These are phyloP conservation scores for Saururus chinensis DNA, from an alignment of 164 flowering plant species.

Conservation along the genomic window DNA sequence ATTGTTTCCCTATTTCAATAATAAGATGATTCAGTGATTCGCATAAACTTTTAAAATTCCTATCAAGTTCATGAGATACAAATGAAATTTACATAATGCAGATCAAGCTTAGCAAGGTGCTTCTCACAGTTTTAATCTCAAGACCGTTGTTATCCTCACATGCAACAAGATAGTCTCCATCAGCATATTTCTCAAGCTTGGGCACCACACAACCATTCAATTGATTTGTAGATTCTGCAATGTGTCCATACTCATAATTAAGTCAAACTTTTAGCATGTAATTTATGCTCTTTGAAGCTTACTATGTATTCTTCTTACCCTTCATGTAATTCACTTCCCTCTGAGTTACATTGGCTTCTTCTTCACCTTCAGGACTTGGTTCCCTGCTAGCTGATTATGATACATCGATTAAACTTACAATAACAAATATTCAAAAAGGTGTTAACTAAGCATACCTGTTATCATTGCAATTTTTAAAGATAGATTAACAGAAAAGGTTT, in stretches of 20 bases:
- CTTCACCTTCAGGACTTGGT: slow-evolving; percentile 27
- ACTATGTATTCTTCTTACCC: slow-evolving; percentile 14
- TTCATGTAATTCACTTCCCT: slow-evolving; percentile 12
- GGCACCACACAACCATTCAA: slow-evolving; percentile 2
- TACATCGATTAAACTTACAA: slow-evolving; percentile 12
- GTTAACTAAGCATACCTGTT: neutral
- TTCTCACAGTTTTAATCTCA: slow-evolving; percentile 10
- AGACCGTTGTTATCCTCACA: slow-evolving; percentile 19
- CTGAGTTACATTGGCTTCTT: slow-evolving; percentile 8
- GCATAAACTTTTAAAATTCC: slow-evolving; percentile 2
- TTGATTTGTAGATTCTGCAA: slow-evolving; percentile 2
- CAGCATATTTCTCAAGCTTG: slow-evolving; percentile 5
- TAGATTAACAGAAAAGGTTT: neutral
- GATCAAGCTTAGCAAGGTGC: slow-evolving; percentile 23
- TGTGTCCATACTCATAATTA: slow-evolving; percentile 6
- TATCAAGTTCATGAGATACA: neutral
- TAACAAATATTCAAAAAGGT: slow-evolving; percentile 1
- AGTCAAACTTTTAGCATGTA: neutral
- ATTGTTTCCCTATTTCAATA: slow-evolving; percentile 34
- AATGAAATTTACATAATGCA: slow-evolving; percentile 73
- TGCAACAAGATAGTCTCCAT: slow-evolving; percentile 14
- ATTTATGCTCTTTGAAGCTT: neutral
- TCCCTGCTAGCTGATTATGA: slow-evolving; percentile 40
- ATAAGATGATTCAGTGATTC: neutral
- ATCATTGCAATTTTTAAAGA: neutral